A percentile compares a stretch with the other conserved stretches of the same genome.
Evolutionary conservation across 805 yeast species (phyloP).

Genomic region (Nakazawaea molendinolei): DNA sequence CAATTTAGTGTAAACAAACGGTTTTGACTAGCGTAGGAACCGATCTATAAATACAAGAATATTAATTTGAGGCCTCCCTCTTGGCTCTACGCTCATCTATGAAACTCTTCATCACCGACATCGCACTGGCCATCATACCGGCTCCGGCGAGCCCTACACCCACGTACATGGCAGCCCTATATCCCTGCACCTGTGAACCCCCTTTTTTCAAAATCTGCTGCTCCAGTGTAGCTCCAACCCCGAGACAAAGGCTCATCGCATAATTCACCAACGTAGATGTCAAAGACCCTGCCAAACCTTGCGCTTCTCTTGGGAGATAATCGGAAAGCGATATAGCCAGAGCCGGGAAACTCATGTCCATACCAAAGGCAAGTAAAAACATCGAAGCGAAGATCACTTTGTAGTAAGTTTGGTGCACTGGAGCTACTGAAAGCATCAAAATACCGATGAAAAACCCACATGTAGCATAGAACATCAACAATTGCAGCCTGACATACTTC

Average conservation of each 20-base stretch:
- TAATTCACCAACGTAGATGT: constrained; percentile 68
- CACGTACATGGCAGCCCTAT: constrained; percentile 50
- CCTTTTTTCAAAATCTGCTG: constrained; percentile 27
- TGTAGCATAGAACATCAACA: constrained; percentile 44
- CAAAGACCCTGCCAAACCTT: constrained; percentile 75
- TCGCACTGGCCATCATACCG: constrained; percentile 23
- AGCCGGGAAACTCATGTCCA: constrained; percentile 77
- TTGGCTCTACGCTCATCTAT: background rate
- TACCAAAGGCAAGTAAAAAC: constrained; percentile 58
- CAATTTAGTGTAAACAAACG: too few relatives aligned
- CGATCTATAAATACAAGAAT: too few relatives aligned
- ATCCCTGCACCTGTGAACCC: constrained; percentile 31
- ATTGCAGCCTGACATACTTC: constrained; percentile 37
- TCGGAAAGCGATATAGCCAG: constrained; percentile 58
- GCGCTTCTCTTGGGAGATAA: constrained; percentile 52
- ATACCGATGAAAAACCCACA: constrained; percentile 49
- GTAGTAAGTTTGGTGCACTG: constrained; percentile 56
- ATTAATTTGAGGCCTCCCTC: too few relatives aligned
- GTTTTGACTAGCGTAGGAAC: too few relatives aligned
- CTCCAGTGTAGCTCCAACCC: constrained; percentile 66
- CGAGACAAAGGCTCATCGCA: constrained; percentile 64
- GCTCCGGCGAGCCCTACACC: constrained; percentile 55
- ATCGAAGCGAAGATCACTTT: constrained; percentile 48
- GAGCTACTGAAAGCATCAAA: constrained; percentile 46
- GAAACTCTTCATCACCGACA: background rate